Evolutionary conservation across 352 stramenopile species (phyloP), one percentile per base, ranked within the genome.

Genomic region (Globisporangium rhizosaccharum): DNA sequence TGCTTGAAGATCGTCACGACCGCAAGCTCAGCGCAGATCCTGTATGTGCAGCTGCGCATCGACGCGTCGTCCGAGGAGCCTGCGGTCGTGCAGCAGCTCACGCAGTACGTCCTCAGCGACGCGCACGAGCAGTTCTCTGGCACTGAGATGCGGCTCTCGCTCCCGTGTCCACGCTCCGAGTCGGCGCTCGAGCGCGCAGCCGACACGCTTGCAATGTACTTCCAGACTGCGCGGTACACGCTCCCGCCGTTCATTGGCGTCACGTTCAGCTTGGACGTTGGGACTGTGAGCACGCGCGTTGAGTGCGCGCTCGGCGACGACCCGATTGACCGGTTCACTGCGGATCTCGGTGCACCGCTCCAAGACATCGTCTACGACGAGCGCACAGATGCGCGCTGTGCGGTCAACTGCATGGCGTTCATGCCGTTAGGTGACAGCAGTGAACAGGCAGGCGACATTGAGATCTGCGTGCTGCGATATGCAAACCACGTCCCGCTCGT

Each of bases 401-500:
- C 66, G 2, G 63, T 75, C 44, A 87, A 71, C 49, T 90, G 75
- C 49, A 76, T 85, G 42, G 78, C 67, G 2, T 23, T 84, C 15
- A 56, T 87, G 67, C 46, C 73, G 36, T 7, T 9, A 20, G 11
- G 2, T 5, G 60, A 66, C 0, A 60, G 72, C 44, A 56, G 56
- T 11, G 54, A 61, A 10, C 46, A 28, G 9, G 52, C 15, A 10
- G 46, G 51, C 28, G 56, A 67, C 15, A 72, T 94, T 10, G 67
- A 87, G 15, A 74, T 92, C 48, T 80, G 77, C 37, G 44, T 94
- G 30, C 59, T 91, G 20, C 82, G 84, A 12, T 94, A 82, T 39
- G 78, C 72, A 41, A 94, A 94, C 30, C 82, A 94, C 59, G 66
- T 84, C 1, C 84, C 84, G 8, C 54, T 94, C 15, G 48, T 92